Evolutionary conservation across 2,329 filamentous ascomycete genomes (phyloP).

Genomic region (Botrytis hyacinthi): DNA sequence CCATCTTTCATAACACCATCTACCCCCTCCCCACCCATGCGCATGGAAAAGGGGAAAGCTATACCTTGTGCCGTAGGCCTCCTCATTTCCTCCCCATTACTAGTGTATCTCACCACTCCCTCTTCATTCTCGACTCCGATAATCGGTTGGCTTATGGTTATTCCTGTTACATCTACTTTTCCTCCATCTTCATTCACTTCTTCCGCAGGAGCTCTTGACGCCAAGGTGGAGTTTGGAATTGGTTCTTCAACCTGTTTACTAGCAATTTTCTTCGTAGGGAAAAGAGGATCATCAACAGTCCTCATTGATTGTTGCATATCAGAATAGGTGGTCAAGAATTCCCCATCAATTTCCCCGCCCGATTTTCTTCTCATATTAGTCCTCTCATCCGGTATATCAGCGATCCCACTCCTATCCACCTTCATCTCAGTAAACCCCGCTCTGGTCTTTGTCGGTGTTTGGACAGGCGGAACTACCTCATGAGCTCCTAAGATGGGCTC

Average conservation of each 20-base stretch:
- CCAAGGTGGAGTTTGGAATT: not conserved
- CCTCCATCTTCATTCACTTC: not conserved
- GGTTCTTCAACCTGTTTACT: not conserved
- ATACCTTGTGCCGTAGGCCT: slow-evolving; percentile 6
- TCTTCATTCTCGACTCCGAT: not conserved
- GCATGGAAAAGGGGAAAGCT: slow-evolving; percentile 7
- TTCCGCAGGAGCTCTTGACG: not conserved
- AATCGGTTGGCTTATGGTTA: not conserved
- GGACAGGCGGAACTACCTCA: not conserved
- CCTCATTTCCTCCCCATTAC: slow-evolving; percentile 5
- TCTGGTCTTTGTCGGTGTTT: not conserved
- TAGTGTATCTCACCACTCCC: not conserved
- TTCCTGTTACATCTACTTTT: not conserved
- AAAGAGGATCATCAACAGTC: slow-evolving; percentile 40
- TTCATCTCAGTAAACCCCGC: slow-evolving; percentile 40
- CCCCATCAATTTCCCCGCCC: slow-evolving; percentile 39
- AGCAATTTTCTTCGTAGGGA: not conserved
- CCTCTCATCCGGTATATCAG: slow-evolving; percentile 42
- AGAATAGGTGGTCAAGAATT: slow-evolving; percentile 47
- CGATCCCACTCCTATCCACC: slow-evolving; percentile 43
- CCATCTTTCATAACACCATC: slow-evolving; percentile 8
- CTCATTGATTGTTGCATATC: slow-evolving; percentile 39
- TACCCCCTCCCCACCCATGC: slow-evolving; percentile 1
- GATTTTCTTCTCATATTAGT: slow-evolving; percentile 43
- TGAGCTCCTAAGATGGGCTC: not conserved